Evolutionary conservation across 257 asterid species (phyloP), one percentile per base, ranked within the genome.

Genomic region (Ocimum tenuiflorum): DNA sequence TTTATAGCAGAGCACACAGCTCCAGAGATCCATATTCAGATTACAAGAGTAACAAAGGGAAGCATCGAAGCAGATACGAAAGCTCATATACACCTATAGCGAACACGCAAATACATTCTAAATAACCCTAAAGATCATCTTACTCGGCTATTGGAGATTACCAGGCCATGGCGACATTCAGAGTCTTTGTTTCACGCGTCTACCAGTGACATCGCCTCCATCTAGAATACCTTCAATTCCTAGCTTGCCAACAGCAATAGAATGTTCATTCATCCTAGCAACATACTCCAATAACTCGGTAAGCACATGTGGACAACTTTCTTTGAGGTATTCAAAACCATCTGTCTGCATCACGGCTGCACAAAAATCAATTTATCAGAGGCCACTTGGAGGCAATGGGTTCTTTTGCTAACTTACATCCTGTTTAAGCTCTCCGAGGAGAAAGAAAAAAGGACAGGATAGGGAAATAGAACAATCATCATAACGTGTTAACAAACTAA

Each of bases 181-280:
- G 78, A 83, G 71, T 68, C 97, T 80, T 69, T 88, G 97, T 74
- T 90, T 94, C 71, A 94, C 99, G 3, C 99, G 96, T 62, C 99
- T 79, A n/a, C 97, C 91, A 39, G 76, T 70, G 67, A 68, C 71
- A 72, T 90, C 99, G 53, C 83, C 76, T 27, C 95, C 96, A 2
- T 90, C 97, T 14, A 83, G 73, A 19, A 83, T 45, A 60, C 78
- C 78, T 55, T 83, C 96, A 9, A 57, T 70, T 56, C 84, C 82
- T 70, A 76, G 94, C 86, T 88, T 94, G 60, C 82, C 83, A 20
- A 63, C 36, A 8, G 66, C 73, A 14, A 72, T 23, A 7, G 89
- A 78, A 56, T 86, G 96, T 74, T 86, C 95, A 8, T 69, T 83
- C 71, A 81, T 77, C 87, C 83, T 80, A 4, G 99, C 95, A n/a